Evolutionary conservation across 2,329 filamentous ascomycete species (phyloP).

Genomic region (Tympanopsis confertula): DNA sequence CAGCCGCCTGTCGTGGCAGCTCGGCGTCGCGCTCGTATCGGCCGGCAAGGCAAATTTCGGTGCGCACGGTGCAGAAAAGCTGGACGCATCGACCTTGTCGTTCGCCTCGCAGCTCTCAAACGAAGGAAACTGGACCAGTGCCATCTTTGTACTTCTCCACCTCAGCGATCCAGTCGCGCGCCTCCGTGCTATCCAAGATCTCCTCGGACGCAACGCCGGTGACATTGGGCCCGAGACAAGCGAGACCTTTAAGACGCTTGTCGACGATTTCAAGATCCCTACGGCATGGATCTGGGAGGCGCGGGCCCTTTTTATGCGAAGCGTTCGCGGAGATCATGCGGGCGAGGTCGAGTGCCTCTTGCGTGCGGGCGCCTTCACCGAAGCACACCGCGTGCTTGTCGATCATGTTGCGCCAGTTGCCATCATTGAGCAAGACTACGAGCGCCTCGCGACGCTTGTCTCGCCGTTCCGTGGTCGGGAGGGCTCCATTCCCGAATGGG

Average conservation of each 20-base stretch:
- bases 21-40: slow-evolving; percentile 54
- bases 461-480: slow-evolving; percentile 57
- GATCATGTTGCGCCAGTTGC: slow-evolving; percentile 70
- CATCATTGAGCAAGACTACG: slow-evolving; percentile 73
- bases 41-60: slow-evolving; percentile 39
- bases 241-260: slow-evolving; percentile 44
- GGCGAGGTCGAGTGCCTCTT: slow-evolving; percentile 72
- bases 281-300: slow-evolving; percentile 75
- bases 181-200: slow-evolving; percentile 56
- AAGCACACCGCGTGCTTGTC: slow-evolving; percentile 76
- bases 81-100: slow-evolving; percentile 53
- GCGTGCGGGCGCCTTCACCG: slow-evolving; percentile 61
- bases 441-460: slow-evolving; percentile 56
- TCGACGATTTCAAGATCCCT: slow-evolving; percentile 59
- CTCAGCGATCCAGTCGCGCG: slow-evolving; percentile 54
- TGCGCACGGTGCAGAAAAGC: slow-evolving; percentile 41
- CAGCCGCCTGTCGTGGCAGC: slow-evolving; percentile 71
- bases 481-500: slow-evolving; percentile 60
- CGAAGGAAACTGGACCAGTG: slow-evolving; percentile 55
- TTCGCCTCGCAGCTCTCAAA: slow-evolving; percentile 55
- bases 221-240: slow-evolving; percentile 48
- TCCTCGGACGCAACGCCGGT: slow-evolving; percentile 61
- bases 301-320: slow-evolving; percentile 71
- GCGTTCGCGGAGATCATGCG: slow-evolving; percentile 55
- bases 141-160: slow-evolving; percentile 68